Base-by-base conservation (phyloP, 192 early-diverging fungal species). In the Helicostylum pulchrum region DNA sequence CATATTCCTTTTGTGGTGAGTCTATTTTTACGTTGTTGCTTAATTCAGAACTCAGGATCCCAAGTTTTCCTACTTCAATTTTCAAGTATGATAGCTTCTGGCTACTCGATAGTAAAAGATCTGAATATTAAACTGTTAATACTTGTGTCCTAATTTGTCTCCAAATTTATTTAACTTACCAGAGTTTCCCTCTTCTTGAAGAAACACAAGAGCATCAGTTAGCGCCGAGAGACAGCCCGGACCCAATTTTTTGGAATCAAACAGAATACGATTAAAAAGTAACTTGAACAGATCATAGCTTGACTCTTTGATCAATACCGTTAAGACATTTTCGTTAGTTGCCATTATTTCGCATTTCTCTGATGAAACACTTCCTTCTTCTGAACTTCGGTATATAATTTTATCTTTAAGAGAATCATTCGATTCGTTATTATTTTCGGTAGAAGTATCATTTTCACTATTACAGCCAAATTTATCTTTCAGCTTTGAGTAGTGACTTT, bases 231-330 rank as follows among this genome's bases (percentile, higher is more conserved):
- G 19, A n/a, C 21, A 42, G n/a, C 57, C 57, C 1, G 43, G 43
- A 12, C 57, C 43, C 11, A 45, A 10, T 43, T 39, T 43, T 23
- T 39, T 20, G 19, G 57, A 31, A 59, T 59, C 57, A 26, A n/a
- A 23, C 19, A 59, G 14, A 10, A 59, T 45, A 21, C 57, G 57
- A 23, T 59, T 59, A 20, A 59, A 59, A 14, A 59, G 21, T 12
- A 45, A 12, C 1, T 44, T 19, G 7, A 59, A 59, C 6, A 59
- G 19, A 12, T 59, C 57, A 26, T 59, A 59, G 7, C 19, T 34
- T 17, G 34, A 36, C 2, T 39, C n/a, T 32, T 57, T 34, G 4
- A 57, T 34, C 32, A 57, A 9, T 1, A 57, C 55, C 17, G 55
- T 57, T 14, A 57, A 32, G 0, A 43, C 55, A 20, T 57, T 57